Conservation (phyloP, 305 asterid genomes). For the Caryopteris hybrid region DNA sequence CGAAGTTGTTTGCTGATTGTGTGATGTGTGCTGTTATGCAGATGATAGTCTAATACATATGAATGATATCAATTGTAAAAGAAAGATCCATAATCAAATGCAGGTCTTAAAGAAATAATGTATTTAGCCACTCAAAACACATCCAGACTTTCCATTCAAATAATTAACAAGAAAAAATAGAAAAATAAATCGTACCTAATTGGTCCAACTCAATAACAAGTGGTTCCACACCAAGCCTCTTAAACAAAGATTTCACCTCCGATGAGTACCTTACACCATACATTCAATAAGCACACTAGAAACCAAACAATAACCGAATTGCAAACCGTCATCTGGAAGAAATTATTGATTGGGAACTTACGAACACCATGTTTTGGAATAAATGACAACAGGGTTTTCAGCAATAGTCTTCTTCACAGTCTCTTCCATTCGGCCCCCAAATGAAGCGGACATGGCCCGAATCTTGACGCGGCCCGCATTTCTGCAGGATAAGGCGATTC, state of each 20-base stretch:
- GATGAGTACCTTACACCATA: slow-evolving; percentile 51
- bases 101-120: too few relatives aligned
- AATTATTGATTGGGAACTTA: slow-evolving; percentile 27
- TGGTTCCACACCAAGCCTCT: slow-evolving; percentile 73
- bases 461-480: slow-evolving; percentile 5
- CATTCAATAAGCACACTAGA: not conserved
- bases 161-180: slow-evolving; percentile 1
- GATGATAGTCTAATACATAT: too few relatives aligned
- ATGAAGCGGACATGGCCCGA: slow-evolving; percentile 55
- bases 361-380: slow-evolving; percentile 91
- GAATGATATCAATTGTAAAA: too few relatives aligned
- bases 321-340: not conserved
- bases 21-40: too few relatives aligned
- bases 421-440: slow-evolving; percentile 59
- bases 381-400: slow-evolving; percentile 75
- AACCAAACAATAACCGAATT: not conserved
- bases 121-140: too few relatives aligned
- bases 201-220: slow-evolving; percentile 76
- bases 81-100: too few relatives aligned
- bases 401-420: slow-evolving; percentile 46
- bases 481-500: slow-evolving; percentile 12
- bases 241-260: slow-evolving; percentile 75
- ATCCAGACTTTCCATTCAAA: too few relatives aligned
- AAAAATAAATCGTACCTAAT: slow-evolving; percentile 47
- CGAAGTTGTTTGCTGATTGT: too few relatives aligned